Conservation (phyloP, 129 eudicot genomes). For the Artemisia tridentata region DNA sequence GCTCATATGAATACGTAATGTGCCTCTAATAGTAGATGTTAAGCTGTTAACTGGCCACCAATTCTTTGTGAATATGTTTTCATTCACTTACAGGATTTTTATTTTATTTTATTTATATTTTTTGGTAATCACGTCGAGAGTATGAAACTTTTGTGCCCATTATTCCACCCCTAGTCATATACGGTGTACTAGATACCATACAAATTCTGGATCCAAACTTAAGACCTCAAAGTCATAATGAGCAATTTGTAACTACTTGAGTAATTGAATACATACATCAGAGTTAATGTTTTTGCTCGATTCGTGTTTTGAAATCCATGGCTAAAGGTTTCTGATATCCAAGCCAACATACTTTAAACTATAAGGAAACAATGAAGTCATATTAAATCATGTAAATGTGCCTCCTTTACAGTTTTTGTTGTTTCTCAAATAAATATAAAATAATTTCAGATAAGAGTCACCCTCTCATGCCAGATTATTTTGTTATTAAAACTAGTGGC, state of each 20-base stretch:
- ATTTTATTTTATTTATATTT: neutral
- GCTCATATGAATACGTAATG: too few species aligned
- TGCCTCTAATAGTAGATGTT: too few species aligned
- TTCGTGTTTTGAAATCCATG: neutral
- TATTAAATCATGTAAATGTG: neutral
- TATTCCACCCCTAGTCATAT: neutral
- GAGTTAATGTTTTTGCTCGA: conserved; percentile 4
- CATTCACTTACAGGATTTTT: neutral
- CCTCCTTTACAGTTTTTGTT: neutral
- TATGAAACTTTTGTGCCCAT: neutral
- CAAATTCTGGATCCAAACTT: too few species aligned
- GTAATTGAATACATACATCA: neutral
- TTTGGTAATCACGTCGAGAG: neutral
- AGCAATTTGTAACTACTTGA: neutral
- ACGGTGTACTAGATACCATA: neutral
- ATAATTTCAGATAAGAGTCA: neutral
- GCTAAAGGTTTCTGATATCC: neutral
- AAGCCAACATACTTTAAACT: too few species aligned
- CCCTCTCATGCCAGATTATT: too few species aligned
- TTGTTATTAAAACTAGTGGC: neutral
- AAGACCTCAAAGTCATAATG: neutral
- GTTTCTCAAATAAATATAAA: neutral
- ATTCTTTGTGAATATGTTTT: too few species aligned
- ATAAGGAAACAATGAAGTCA: neutral
- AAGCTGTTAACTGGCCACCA: too few species aligned